Conservation (phyloP, 805 yeast species). For the Candida multigemmis region DNA sequence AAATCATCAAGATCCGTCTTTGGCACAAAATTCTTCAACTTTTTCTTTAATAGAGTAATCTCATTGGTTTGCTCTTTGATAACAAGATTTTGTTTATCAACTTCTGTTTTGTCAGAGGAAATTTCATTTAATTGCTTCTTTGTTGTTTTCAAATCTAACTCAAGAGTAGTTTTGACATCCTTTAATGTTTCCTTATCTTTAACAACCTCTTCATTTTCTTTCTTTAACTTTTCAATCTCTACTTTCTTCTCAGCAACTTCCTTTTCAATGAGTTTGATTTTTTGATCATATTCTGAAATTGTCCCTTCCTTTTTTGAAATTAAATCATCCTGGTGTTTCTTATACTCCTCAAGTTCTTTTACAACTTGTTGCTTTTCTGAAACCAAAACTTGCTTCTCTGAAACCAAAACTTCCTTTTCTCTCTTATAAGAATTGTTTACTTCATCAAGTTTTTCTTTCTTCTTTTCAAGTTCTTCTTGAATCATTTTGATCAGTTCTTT, state of each 20-base stretch:
- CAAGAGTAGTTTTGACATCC: no score
- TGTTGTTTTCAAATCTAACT: no score
- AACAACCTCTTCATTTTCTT: no score
- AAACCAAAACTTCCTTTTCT: no score
- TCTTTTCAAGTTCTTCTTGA: background rate
- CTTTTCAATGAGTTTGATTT: no score
- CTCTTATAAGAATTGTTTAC: no score
- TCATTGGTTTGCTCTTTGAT: background rate
- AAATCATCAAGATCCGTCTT: constrained; percentile 61
- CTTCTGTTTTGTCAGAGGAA: background rate
- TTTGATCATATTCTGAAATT: background rate
- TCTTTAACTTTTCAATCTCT: no score
- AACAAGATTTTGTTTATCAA: no score
- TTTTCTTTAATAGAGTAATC: constrained; percentile 1
- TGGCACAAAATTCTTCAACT: constrained; percentile 25
- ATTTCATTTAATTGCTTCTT: no score
- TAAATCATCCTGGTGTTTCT: background rate
- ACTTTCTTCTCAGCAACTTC: no score
- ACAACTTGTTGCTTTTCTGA: background rate
- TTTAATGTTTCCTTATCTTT: no score
- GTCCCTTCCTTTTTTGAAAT: background rate
- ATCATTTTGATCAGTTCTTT: background rate
- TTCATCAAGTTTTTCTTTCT: background rate
- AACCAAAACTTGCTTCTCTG: background rate
- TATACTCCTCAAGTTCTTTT: background rate